Evolutionary conservation across 495 filamentous ascomycete species (phyloP), one percentile per base, ranked within the genome.

Genomic region (Aspergillus homomorphus): DNA sequence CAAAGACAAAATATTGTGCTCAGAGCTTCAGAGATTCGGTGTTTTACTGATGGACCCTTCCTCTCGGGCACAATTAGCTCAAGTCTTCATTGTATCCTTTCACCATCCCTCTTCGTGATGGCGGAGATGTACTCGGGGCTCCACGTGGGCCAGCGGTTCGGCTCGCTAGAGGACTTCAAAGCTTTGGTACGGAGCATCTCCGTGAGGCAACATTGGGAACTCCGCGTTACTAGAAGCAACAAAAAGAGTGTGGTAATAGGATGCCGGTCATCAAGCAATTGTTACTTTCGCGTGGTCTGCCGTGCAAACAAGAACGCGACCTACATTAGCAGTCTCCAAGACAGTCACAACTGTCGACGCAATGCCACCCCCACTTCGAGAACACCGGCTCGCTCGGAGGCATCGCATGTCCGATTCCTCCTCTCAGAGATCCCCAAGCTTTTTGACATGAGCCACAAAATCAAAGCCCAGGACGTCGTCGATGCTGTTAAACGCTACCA

Each of bases 211-310:
- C 74, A 79, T 56, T 79, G 76, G 76, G 74, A 79, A 59, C 71
- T 79, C 41, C 73, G 76, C 26, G 76, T 77, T 24, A 70, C 70
- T 51, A 68, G 76, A 33, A 79, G 74, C 68, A 77, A 77, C 56
- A 77, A 77, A 64, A 77, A 79, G 52, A 79, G 76, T 38, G 76
- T 79, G 44, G 76, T 79, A 9, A 71, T 77, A 53, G 73, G 74
- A 19, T 79, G 76, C 61, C 70, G 74, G 43, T 77, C 76, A 12
- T 71, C 67, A 16, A 56, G 61, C 59, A 76, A 72, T 68, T 77
- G 76, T 61, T 75, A 66, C 59, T 79, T 77, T 53, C 76, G 76
- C 19, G 76, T 76, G 23, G 76, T 77, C 55, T 78, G 76, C 57
- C 76, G 76, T 49, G 73, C 73, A 23, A 78, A 78, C 66, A 76